These are phyloP conservation scores for Aphanomyces astaci DNA, from an alignment of 352 stramenopile genomes.

Conservation along the genomic window DNA sequence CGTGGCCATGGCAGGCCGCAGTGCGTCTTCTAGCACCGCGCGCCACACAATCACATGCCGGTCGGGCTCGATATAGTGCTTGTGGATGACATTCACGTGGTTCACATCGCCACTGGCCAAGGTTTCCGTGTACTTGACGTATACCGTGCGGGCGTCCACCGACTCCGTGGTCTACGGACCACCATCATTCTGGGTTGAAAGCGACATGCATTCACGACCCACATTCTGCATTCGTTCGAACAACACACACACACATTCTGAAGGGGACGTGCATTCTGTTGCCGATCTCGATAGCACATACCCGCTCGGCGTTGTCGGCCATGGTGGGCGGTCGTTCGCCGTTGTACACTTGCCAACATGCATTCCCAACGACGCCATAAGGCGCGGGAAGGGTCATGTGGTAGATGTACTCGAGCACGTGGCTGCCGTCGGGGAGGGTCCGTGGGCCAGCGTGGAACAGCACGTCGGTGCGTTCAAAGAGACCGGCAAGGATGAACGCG, in stretches of 20 bases:
- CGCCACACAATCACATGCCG: conserved; percentile 16
- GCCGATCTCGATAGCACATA: too few species aligned
- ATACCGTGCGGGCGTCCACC: background rate
- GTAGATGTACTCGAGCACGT: conserved; percentile 8
- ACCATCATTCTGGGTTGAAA: too few species aligned
- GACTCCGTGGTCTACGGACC: background rate
- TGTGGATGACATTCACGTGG: conserved; percentile 7
- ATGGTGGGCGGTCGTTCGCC: background rate
- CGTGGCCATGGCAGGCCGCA: background rate
- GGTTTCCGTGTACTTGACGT: conserved; percentile 1
- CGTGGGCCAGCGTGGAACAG: background rate
- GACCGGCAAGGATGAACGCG: background rate
- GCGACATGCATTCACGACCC: background rate
- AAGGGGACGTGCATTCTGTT: too few species aligned
- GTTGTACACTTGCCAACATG: conserved; percentile 12
- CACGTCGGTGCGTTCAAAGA: background rate
- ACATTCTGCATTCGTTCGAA: too few species aligned
- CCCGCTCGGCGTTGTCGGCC: background rate
- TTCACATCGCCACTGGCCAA: background rate
- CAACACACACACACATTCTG: background rate
- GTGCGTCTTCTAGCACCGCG: conserved; percentile 2
- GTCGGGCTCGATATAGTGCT: background rate
- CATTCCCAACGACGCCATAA: background rate
- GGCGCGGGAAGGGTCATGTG: conserved; percentile 4
- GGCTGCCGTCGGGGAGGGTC: background rate